These are phyloP conservation scores for Scopulariopsis brevicaulis DNA, from an alignment of 2,329 filamentous ascomycete genomes.

Conservation along the genomic window DNA sequence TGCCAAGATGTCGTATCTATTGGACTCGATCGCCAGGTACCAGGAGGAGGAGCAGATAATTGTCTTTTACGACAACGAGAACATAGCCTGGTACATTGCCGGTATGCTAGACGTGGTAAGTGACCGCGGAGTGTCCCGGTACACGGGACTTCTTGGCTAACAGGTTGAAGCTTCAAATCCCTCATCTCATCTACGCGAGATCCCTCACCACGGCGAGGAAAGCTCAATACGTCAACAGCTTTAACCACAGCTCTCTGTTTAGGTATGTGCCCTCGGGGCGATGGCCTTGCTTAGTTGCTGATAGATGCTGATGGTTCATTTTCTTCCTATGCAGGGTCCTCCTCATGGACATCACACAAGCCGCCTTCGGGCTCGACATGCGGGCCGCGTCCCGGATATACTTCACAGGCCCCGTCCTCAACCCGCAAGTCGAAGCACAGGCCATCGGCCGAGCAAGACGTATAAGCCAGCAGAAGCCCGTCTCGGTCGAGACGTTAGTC, in stretches of 20 bases:
- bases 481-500: conserved; percentile 79
- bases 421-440: conserved; percentile 76
- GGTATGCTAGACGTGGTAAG: conserved; percentile 64
- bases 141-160: neutral
- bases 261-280: conserved; percentile 20
- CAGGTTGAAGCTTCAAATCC: conserved; percentile 37
- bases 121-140: conserved; percentile 2
- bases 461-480: conserved; percentile 70
- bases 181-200: conserved; percentile 57
- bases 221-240: conserved; percentile 66
- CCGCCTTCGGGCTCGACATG: conserved; percentile 80
- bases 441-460: conserved; percentile 83
- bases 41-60: conserved; percentile 73
- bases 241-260: conserved; percentile 58
- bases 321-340: conserved; percentile 43
- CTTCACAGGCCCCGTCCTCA: conserved; percentile 80
- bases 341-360: conserved; percentile 84
- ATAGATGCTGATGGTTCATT: neutral
- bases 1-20: conserved; percentile 75
- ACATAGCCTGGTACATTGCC: conserved; percentile 76
- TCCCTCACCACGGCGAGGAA: conserved; percentile 48
- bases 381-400: conserved; percentile 74
- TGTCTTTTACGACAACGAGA: conserved; percentile 85
- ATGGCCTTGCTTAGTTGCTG: neutral
- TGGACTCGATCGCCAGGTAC: conserved; percentile 59